Conservation (phyloP, 495 filamentous ascomycete species). For the Xylaria intraflava region DNA sequence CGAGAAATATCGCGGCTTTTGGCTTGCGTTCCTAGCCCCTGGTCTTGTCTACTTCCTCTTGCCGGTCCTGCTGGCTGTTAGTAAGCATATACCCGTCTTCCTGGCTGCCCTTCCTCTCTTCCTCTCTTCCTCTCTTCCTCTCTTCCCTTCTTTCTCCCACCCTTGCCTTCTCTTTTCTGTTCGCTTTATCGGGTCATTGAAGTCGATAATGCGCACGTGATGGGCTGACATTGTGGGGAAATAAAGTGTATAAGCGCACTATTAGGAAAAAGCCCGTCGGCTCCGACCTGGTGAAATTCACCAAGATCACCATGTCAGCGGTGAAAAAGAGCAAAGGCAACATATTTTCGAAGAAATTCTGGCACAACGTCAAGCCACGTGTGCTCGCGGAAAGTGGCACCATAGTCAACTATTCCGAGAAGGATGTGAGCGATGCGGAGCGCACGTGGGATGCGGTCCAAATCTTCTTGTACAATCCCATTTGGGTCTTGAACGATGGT, state of each 20-base stretch:
- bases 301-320: slow-evolving; percentile 33
- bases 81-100: not conserved
- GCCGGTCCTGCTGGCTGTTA: slow-evolving; percentile 32
- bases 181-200: not conserved
- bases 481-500: slow-evolving; percentile 45
- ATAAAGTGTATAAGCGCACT: slow-evolving; percentile 34
- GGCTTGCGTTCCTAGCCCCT: slow-evolving; percentile 57
- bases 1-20: slow-evolving; percentile 60
- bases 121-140: not conserved
- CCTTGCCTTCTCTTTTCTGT: not conserved
- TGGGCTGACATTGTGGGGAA: slow-evolving; percentile 1
- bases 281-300: slow-evolving; percentile 34
- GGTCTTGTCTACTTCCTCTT: slow-evolving; percentile 42
- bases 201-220: not conserved
- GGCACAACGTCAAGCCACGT: slow-evolving; percentile 42
- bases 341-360: slow-evolving; percentile 44
- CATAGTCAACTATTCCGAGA: slow-evolving; percentile 40
- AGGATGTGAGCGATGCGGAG: slow-evolving; percentile 42
- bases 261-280: slow-evolving; percentile 33
- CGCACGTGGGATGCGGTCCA: slow-evolving; percentile 45
- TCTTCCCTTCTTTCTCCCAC: not conserved
- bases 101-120: not conserved
- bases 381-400: slow-evolving; percentile 33
- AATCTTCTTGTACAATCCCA: slow-evolving; percentile 50
- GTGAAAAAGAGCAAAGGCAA: slow-evolving; percentile 38